phyloP scores from a whole-genome alignment of 1,284 basidiomycete species.

The Austroboletus rostrupii region DNA sequence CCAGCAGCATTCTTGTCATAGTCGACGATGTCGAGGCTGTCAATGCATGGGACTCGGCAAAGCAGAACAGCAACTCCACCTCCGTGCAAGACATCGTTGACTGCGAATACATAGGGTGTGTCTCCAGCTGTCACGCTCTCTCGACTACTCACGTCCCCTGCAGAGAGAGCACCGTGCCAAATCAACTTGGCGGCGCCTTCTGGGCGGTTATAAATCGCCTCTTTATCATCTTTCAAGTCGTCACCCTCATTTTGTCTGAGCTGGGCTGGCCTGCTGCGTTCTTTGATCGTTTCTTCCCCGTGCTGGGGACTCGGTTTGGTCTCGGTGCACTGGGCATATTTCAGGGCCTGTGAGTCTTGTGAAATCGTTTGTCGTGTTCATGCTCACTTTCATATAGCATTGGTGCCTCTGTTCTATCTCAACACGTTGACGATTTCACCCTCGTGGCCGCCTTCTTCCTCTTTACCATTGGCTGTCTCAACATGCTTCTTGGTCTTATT shows the following conservation, averaged over 20 bases:
- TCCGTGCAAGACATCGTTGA: constrained; percentile 37
- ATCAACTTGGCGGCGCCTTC: constrained; percentile 83
- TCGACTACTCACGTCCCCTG: constrained; percentile 9
- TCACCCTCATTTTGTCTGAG: constrained; percentile 79
- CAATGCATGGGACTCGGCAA: constrained; percentile 53
- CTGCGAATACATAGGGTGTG: constrained; percentile 77
- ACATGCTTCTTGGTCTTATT: constrained; percentile 74
- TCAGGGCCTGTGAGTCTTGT: constrained; percentile 63
- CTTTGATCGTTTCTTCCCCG: constrained; percentile 80
- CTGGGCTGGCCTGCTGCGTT: constrained; percentile 71
- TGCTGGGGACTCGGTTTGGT: constrained; percentile 76
- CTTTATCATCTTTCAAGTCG: constrained; percentile 77
- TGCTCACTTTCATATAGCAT: constrained; percentile 42
- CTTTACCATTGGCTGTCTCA: constrained; percentile 79
- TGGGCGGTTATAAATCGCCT: constrained; percentile 84
- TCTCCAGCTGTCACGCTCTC: constrained; percentile 13
- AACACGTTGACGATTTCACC: constrained; percentile 81
- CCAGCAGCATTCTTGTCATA: constrained; percentile 79
- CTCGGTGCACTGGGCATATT: constrained; percentile 83
- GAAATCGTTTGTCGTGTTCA: constrained; percentile 3
- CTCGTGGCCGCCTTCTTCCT: constrained; percentile 86
- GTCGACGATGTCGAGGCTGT: constrained; percentile 76
- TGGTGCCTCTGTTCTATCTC: constrained; percentile 78
- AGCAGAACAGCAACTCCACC: constrained; percentile 34
- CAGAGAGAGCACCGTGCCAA: constrained; percentile 81